A percentile compares a stretch with the other conserved stretches of the same genome.
phyloP scores from a whole-genome alignment of 179 eudicot genomes.

The Beta lomatogona region DNA sequence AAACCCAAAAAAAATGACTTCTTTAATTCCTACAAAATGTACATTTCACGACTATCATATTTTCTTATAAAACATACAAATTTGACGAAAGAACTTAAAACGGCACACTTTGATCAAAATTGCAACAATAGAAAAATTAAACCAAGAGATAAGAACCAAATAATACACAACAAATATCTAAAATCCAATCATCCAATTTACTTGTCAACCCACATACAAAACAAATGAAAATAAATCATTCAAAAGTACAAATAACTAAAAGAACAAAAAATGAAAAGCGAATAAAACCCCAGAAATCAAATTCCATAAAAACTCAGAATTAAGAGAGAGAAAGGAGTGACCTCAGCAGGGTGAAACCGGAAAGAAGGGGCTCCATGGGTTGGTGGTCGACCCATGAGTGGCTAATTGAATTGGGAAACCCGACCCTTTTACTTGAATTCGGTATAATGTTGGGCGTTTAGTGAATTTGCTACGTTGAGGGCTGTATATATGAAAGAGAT shows the following conservation, averaged over 20 bases:
- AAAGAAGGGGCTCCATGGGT: constrained; percentile 20
- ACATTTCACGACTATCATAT: background rate
- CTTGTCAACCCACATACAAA: background rate
- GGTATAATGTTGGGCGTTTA: background rate
- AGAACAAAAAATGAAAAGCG: background rate
- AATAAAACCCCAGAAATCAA: background rate
- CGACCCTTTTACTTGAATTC: background rate
- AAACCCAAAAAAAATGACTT: background rate
- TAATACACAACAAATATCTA: background rate
- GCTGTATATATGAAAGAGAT: background rate
- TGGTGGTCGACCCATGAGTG: constrained; percentile 15
- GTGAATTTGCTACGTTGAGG: background rate
- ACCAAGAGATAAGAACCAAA: background rate
- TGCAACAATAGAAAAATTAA: background rate
- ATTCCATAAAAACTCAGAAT: background rate
- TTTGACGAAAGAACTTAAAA: background rate
- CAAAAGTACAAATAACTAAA: background rate
- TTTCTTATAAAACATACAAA: background rate
- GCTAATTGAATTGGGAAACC: background rate
- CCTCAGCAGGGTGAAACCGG: constrained; percentile 13
- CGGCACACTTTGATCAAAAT: too few species aligned
- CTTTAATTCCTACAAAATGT: background rate
- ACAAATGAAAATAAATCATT: background rate
- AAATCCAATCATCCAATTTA: background rate
- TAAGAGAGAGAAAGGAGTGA: background rate